Evolutionary conservation across 2,329 filamentous ascomycete genomes (phyloP).

Genomic region (Fusarium continuum): DNA sequence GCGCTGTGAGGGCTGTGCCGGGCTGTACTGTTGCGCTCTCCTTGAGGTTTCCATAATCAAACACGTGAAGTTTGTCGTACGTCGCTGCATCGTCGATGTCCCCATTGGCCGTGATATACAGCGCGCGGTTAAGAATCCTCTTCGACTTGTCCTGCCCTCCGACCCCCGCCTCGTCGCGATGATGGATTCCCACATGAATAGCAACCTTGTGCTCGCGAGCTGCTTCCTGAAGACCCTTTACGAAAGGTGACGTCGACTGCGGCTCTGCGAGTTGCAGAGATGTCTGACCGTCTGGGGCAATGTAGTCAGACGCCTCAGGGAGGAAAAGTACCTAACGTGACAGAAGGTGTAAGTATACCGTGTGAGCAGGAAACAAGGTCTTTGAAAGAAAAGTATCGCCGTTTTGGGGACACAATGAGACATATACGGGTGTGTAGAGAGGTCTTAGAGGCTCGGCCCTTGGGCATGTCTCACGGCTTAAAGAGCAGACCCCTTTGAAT

Average conservation of each 20-base stretch:
- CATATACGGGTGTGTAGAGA: slow-evolving; percentile 1
- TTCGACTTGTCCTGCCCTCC: slow-evolving; percentile 25
- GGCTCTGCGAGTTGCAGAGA: slow-evolving; percentile 76
- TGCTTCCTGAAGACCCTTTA: slow-evolving; percentile 75
- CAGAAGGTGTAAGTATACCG: slow-evolving; percentile 36
- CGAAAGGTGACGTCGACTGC: slow-evolving; percentile 73
- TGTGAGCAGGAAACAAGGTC: slow-evolving; percentile 21
- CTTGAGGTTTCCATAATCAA: slow-evolving; percentile 70
- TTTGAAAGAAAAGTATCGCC: slow-evolving; percentile 21
- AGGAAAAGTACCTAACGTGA: slow-evolving; percentile 77
- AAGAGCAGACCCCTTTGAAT: slow-evolving; percentile 12
- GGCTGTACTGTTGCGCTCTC: slow-evolving; percentile 71
- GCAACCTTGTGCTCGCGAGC: slow-evolving; percentile 71
- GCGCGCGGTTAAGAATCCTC: slow-evolving; percentile 60
- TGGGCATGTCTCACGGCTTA: slow-evolving; percentile 34
- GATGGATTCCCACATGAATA: slow-evolving; percentile 90
- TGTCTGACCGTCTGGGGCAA: slow-evolving; percentile 73
- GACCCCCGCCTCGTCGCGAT: slow-evolving; percentile 58
- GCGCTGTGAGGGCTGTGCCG: slow-evolving; percentile 69
- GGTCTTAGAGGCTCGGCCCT: slow-evolving; percentile 26
- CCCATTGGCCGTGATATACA: slow-evolving; percentile 61
- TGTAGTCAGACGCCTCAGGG: slow-evolving; percentile 92
- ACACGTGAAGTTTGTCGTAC: slow-evolving; percentile 93
- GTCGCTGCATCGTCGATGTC: slow-evolving; percentile 51
- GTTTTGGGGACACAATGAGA: slow-evolving; percentile 12